These are phyloP conservation scores for Cymbopogon flexuosus DNA, from an alignment of 202 grass and related monocot species.

Conservation along the genomic window DNA sequence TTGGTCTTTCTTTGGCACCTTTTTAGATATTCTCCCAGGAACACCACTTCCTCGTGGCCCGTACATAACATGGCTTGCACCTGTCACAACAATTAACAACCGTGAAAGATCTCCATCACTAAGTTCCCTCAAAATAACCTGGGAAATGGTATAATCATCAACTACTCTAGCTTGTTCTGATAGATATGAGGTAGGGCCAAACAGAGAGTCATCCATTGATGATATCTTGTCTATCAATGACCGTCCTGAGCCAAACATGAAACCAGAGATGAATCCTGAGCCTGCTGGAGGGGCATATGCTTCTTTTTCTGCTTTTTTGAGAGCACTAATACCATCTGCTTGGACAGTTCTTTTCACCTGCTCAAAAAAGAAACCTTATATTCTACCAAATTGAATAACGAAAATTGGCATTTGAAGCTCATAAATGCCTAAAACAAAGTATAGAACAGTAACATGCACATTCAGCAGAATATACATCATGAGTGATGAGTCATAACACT, in stretches of 20 bases:
- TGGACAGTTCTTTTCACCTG: slow-evolving; percentile 84
- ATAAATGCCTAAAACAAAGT: neutral
- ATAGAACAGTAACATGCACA: slow-evolving; percentile 3
- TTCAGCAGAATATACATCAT: slow-evolving; percentile 20
- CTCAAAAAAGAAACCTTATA: slow-evolving; percentile 24
- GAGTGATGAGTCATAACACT: neutral
- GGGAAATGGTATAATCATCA: slow-evolving; percentile 87
- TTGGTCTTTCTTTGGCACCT: slow-evolving; percentile 78
- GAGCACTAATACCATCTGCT: slow-evolving; percentile 68
- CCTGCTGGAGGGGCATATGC: slow-evolving; percentile 72
- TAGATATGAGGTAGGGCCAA: slow-evolving; percentile 69
- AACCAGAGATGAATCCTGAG: slow-evolving; percentile 88
- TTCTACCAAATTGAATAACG: neutral
- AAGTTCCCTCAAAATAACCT: slow-evolving; percentile 63
- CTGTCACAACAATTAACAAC: slow-evolving; percentile 71
- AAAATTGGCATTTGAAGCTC: neutral
- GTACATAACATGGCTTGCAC: slow-evolving; percentile 86
- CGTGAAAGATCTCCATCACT: slow-evolving; percentile 36
- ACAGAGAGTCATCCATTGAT: slow-evolving; percentile 45
- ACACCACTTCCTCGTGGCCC: slow-evolving; percentile 79
- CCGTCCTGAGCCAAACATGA: slow-evolving; percentile 61
- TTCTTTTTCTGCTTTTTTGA: slow-evolving; percentile 71
- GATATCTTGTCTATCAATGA: slow-evolving; percentile 82
- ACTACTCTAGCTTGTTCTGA: slow-evolving; percentile 78
- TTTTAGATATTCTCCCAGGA: slow-evolving; percentile 80